Percentiles rank a stretch among this genome's conserved stretches.
Conservation (phyloP, 208 protist genomes). For the Angomonas deanei region DNA sequence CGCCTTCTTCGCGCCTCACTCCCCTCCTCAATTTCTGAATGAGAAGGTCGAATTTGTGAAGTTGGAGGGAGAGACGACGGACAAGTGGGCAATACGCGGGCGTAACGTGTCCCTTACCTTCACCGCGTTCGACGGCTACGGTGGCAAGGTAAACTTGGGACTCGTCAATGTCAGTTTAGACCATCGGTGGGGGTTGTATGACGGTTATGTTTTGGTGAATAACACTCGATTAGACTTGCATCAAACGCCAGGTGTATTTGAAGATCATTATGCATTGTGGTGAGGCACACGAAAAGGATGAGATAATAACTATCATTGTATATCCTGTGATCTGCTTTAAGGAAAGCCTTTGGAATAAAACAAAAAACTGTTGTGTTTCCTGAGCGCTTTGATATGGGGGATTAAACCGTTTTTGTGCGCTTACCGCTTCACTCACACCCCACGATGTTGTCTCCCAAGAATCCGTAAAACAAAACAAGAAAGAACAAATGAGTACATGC, state of each 20-base stretch:
- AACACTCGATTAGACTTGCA: constrained; percentile 12
- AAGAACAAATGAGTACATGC: not conserved
- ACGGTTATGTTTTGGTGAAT: constrained; percentile 13
- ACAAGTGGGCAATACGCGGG: constrained; percentile 13
- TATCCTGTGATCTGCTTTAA: no score
- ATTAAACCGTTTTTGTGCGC: no score
- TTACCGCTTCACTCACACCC: no score
- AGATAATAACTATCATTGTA: not conserved
- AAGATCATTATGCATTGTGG: constrained; percentile 37
- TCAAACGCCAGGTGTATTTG: constrained; percentile 25
- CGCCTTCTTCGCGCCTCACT: constrained; percentile 13
- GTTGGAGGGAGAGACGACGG: not conserved
- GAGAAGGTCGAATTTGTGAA: constrained; percentile 15
- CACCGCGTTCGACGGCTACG: constrained; percentile 18
- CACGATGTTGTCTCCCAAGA: no score
- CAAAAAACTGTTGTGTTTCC: no score
- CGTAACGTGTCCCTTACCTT: constrained; percentile 22
- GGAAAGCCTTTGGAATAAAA: no score
- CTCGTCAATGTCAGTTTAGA: constrained; percentile 27
- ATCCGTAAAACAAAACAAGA: no score
- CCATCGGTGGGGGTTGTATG: constrained; percentile 36
- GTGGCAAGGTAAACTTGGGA: constrained; percentile 14
- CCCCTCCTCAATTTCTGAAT: constrained; percentile 15
- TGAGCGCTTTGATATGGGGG: not conserved
- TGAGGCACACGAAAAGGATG: not conserved